Percentiles rank a stretch among this genome's conserved stretches.
These are phyloP conservation scores for Colletotrichum nymphaeae DNA, from an alignment of 2,329 filamentous ascomycete species.

Conservation along the genomic window DNA sequence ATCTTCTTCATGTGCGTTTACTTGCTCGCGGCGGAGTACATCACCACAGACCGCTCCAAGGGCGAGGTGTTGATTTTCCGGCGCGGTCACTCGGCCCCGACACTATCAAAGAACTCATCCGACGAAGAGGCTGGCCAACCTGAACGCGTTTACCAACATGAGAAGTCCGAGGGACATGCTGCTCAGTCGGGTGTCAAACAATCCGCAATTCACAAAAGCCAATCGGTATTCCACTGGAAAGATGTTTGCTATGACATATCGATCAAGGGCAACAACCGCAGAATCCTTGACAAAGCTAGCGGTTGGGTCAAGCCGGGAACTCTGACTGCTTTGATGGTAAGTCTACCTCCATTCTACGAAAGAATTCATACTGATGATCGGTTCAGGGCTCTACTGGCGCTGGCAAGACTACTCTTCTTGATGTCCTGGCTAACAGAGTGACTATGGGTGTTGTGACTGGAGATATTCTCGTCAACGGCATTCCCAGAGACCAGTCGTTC, in stretches of 20 bases:
- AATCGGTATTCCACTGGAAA: conserved; percentile 75
- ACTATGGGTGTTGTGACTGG: conserved; percentile 77
- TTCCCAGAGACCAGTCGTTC: conserved; percentile 70
- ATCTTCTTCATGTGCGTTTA: conserved; percentile 60
- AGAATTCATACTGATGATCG: conserved; percentile 41
- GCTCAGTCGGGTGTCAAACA: not conserved
- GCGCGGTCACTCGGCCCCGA: conserved; percentile 45
- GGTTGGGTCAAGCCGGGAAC: conserved; percentile 78
- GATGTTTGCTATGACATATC: conserved; percentile 77
- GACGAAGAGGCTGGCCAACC: conserved; percentile 7
- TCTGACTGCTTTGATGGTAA: conserved; percentile 72
- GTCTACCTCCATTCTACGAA: conserved; percentile 71
- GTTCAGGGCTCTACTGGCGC: conserved; percentile 14
- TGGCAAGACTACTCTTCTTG: conserved; percentile 65
- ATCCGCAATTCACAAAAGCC: conserved; percentile 52
- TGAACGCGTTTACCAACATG: not conserved
- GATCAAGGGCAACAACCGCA: conserved; percentile 69
- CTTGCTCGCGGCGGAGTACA: conserved; percentile 60
- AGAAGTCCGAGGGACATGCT: conserved; percentile 33
- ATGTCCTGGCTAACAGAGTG: conserved; percentile 72
- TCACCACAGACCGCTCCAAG: conserved; percentile 62
- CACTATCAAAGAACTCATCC: not conserved
- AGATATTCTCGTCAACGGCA: conserved; percentile 77
- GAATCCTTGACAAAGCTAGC: conserved; percentile 73
- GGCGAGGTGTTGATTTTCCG: conserved; percentile 71